A percentile compares a stretch with the other conserved stretches of the same genome.
Conservation (phyloP, 179 eudicot genomes). For the Beta lomatogona region DNA sequence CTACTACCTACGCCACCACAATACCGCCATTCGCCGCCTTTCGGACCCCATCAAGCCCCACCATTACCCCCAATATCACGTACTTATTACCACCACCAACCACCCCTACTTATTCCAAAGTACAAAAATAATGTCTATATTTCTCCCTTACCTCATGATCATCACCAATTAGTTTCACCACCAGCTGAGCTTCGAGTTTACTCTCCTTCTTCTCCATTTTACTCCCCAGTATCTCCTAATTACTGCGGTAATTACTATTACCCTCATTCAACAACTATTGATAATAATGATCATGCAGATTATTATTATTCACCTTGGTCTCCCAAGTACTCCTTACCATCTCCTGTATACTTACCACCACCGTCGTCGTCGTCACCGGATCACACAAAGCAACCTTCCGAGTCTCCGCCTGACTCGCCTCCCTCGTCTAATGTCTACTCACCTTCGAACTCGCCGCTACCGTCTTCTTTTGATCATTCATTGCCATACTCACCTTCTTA, state of each 20-base stretch:
- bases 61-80: background rate
- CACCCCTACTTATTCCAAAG: background rate
- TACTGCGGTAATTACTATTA: conserved; percentile 20
- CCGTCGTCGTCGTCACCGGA: background rate
- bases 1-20: background rate
- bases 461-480: background rate
- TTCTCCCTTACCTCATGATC: background rate
- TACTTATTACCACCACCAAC: background rate
- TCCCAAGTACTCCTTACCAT: conserved; percentile 2
- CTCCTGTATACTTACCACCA: conserved; percentile 2
- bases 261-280: background rate
- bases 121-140: background rate
- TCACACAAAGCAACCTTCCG: background rate
- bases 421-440: conserved; percentile 16
- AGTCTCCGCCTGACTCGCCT: background rate
- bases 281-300: background rate
- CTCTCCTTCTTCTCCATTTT: conserved; percentile 20
- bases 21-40: background rate
- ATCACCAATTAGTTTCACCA: background rate
- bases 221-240: conserved; percentile 24
- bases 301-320: conserved; percentile 8
- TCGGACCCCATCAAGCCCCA: background rate
- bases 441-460: background rate
- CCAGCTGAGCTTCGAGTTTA: conserved; percentile 15
- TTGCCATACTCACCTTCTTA: conserved; percentile 8